These are phyloP conservation scores for Rhizopus sp. DNA, from an alignment of 371 early-diverging fungal species.

Conservation along the genomic window DNA sequence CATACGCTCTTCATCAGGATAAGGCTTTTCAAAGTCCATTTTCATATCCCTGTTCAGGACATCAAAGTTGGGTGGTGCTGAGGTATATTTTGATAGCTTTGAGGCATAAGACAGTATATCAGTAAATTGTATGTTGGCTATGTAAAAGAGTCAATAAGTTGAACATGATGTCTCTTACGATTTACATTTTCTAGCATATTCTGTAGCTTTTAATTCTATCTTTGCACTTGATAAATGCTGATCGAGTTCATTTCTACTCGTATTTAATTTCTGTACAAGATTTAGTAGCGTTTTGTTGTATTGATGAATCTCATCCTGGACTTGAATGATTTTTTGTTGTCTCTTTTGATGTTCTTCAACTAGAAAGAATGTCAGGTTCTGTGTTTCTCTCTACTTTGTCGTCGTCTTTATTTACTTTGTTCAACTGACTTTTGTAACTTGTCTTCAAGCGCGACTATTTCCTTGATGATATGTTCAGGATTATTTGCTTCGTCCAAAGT, in stretches of 20 bases:
- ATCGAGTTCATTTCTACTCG: constrained; percentile 34
- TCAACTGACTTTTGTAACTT: constrained; percentile 43
- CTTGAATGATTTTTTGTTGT: constrained; percentile 44
- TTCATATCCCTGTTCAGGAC: constrained; percentile 36
- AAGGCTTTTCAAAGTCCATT: constrained; percentile 54
- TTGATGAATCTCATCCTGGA: constrained; percentile 47
- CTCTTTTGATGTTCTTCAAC: constrained; percentile 51
- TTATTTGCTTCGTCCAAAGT: constrained; percentile 17
- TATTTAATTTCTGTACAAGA: constrained; percentile 38
- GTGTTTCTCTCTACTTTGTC: background rate
- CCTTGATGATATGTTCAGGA: constrained; percentile 33
- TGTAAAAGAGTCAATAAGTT: background rate
- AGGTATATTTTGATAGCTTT: constrained; percentile 51
- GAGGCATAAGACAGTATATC: constrained; percentile 55
- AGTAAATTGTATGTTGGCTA: constrained; percentile 51
- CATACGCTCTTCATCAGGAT: constrained; percentile 57
- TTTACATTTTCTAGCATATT: constrained; percentile 42
- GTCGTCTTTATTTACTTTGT: constrained; percentile 28
- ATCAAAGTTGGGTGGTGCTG: constrained; percentile 53
- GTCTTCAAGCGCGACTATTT: constrained; percentile 35
- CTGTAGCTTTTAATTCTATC: constrained; percentile 35
- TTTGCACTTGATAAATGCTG: constrained; percentile 32
- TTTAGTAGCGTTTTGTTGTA: constrained; percentile 37
- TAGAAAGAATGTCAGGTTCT: constrained; percentile 3
- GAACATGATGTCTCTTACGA: background rate